Conservation (phyloP, 257 asterid species). For the Forsythia viridissima region DNA sequence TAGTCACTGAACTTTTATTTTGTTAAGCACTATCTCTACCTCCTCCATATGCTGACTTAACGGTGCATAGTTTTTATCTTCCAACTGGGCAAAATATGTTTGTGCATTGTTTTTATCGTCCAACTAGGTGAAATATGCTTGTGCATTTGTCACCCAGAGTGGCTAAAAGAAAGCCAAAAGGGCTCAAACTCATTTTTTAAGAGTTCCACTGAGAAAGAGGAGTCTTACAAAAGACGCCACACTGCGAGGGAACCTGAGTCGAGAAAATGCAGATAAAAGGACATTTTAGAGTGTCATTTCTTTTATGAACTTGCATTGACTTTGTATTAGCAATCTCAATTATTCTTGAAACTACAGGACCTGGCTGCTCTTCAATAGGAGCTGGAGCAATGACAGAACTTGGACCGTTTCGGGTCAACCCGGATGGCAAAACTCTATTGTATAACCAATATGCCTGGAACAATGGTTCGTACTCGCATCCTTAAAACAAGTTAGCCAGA, state of each 20-base stretch:
- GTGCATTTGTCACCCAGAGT: too few relatives aligned
- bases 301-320: too few relatives aligned
- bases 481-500: background rate
- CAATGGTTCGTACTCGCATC: conserved; percentile 28
- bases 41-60: too few relatives aligned
- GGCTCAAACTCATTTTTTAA: too few relatives aligned
- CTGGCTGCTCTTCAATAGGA: conserved; percentile 70
- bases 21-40: too few relatives aligned
- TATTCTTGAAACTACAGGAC: conserved; percentile 35
- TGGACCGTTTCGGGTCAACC: conserved; percentile 59
- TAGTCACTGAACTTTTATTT: too few relatives aligned
- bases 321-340: background rate
- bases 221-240: too few relatives aligned
- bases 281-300: background rate
- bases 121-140: too few relatives aligned
- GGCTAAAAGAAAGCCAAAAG: too few relatives aligned
- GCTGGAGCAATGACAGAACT: conserved; percentile 60
- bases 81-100: background rate
- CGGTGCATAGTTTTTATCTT: too few relatives aligned
- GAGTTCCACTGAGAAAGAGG: too few relatives aligned
- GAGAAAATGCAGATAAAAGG: background rate
- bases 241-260: conserved; percentile 21
- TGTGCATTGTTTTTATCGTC: background rate
- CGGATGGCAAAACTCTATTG: conserved; percentile 51
- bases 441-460: conserved; percentile 54